Evolutionary conservation across 2,329 filamentous ascomycete genomes (phyloP), one percentile per base, ranked within the genome.

Genomic region (Pseudogymnoascus sp.): DNA sequence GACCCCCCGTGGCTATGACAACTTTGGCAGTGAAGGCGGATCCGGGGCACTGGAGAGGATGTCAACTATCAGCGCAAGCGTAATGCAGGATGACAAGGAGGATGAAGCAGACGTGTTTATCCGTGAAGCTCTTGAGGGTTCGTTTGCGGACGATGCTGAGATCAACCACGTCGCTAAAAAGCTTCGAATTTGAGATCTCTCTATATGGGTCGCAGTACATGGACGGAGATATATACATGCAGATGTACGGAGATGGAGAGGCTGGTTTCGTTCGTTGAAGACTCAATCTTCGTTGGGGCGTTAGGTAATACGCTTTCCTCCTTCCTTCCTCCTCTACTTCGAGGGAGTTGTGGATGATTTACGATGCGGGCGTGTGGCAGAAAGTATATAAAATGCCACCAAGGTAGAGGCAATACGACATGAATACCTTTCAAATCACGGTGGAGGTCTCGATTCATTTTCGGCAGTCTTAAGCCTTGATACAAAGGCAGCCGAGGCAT

Each of bases 31-130:
- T 21, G 51, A 57, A 19, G 51, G 28, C 10, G 51, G 51, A 21
- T 41, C 60, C 8, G 36, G 39, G 21, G 34, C 19, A 1, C 34
- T 61, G 36, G 39, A 61, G 34, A 61, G 41, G 60, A 61, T 61
- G 60, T 61, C 60, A n/a, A 43, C 25, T 39, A 43, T 61, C n/a
- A 61, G 60, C 36, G 60, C 34, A 7, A 43, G 60, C 60, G 60
- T 41, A 10, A 25, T 25, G 13, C 21, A 41, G 11, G 21, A 61
- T 25, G 60, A 43, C 60, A 31, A 41, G 14, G 60, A 61, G 25
- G 60, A 61, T 41, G 60, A 61, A 31, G 51, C 51, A 21, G 51
- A 57, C 11, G 13, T 14, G 28, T 57, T 57, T 57, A 36, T 57
- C 51, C 51, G 51, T 19, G 51, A 57, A 13, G 51, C 51, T 19